phyloP scores from a whole-genome alignment of 2,329 filamentous ascomycete species.

The Mycosphaerelloides madeirae region DNA sequence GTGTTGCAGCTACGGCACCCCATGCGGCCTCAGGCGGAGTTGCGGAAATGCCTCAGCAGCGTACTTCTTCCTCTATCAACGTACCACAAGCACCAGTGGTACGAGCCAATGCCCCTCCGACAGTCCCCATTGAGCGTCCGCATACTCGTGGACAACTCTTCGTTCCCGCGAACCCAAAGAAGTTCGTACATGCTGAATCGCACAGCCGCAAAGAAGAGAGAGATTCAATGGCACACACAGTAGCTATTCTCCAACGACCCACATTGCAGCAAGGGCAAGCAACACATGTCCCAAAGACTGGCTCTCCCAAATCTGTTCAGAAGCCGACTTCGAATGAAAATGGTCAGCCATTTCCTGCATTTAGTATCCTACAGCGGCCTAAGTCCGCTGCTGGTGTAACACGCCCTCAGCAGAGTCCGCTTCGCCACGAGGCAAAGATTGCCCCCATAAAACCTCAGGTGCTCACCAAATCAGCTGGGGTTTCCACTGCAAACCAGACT shows the following conservation, averaged over 20 bases:
- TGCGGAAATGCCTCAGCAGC: too few relatives aligned
- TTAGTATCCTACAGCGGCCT: slow-evolving; percentile 29
- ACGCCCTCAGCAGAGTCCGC: slow-evolving; percentile 18
- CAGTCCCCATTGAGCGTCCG: slow-evolving; percentile 5
- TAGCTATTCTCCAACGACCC: slow-evolving; percentile 19
- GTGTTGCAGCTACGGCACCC: not conserved
- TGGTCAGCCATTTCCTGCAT: slow-evolving; percentile 18
- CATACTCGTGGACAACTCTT: slow-evolving; percentile 19
- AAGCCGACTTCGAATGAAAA: slow-evolving; percentile 14
- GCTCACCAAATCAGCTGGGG: slow-evolving; percentile 23
- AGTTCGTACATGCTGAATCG: slow-evolving; percentile 8
- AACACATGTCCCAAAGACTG: slow-evolving; percentile 10
- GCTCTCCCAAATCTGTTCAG: slow-evolving; percentile 8
- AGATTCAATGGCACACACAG: not conserved
- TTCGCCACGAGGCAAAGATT: slow-evolving; percentile 21
- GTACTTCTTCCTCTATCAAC: too few relatives aligned
- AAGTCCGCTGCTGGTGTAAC: slow-evolving; percentile 17
- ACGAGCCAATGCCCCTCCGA: too few relatives aligned
- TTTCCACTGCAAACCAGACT: slow-evolving; percentile 6
- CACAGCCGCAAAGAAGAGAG: slow-evolving; percentile 10
- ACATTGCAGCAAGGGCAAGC: slow-evolving; percentile 4
- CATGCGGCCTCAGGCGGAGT: not conserved
- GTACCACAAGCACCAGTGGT: too few relatives aligned
- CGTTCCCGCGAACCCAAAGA: slow-evolving; percentile 20
- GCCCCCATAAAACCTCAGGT: slow-evolving; percentile 27